Evolutionary conservation across 441 rosid species (phyloP).

Genomic region (Gossypium gossypioides): DNA sequence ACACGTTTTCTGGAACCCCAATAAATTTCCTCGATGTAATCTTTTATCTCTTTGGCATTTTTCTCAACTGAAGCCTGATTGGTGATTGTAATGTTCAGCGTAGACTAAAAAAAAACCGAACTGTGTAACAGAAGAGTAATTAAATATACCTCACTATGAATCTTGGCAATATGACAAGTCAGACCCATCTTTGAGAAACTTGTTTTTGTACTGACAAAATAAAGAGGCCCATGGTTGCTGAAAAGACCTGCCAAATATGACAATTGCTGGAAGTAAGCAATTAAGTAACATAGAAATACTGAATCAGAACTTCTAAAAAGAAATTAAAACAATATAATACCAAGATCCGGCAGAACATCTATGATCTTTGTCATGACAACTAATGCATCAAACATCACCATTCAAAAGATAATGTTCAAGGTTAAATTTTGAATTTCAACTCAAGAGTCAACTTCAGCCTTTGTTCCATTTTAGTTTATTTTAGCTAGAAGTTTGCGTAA

Average conservation of each 20-base stretch:
- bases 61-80: constrained; percentile 89
- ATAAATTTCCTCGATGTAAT: constrained; percentile 79
- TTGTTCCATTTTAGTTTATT: neutral
- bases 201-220: constrained; percentile 73
- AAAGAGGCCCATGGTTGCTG: constrained; percentile 93
- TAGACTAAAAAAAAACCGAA: constrained; percentile 4
- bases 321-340: neutral
- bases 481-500: neutral
- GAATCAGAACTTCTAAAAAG: neutral
- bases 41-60: constrained; percentile 88
- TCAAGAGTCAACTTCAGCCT: neutral
- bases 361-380: neutral
- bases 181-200: constrained; percentile 84
- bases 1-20: constrained; percentile 89
- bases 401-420: neutral
- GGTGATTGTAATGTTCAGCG: constrained; percentile 21
- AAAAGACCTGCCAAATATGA: constrained; percentile 65
- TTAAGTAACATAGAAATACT: neutral
- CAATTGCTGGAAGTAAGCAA: neutral
- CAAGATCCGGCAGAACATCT: neutral
- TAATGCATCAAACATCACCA: neutral
- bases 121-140: neutral
- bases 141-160: constrained; percentile 79
- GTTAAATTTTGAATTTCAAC: neutral
- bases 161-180: constrained; percentile 89